A percentile compares a stretch with the other conserved stretches of the same genome.
phyloP scores from a whole-genome alignment of 805 yeast genomes.

The Myxozyma vanderwaltii region DNA sequence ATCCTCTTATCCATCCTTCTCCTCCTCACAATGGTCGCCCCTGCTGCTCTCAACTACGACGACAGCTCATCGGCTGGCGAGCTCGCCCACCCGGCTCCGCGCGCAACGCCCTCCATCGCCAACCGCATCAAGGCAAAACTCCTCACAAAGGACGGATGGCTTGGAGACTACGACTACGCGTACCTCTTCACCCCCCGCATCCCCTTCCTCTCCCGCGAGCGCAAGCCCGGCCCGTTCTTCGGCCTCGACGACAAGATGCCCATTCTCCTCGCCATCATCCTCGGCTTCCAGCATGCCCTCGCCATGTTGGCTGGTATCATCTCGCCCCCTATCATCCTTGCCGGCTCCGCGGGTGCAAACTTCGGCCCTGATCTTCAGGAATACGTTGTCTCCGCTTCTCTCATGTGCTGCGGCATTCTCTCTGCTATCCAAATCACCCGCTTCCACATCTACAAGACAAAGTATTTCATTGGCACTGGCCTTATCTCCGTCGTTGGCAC shows the following conservation, averaged over 20 bases:
- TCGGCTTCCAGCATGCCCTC: constrained; percentile 85
- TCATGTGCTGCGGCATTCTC: constrained; percentile 70
- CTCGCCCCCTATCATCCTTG: constrained; percentile 77
- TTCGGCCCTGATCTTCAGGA: constrained; percentile 54
- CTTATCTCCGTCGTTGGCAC: constrained; percentile 88
- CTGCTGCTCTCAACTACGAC: constrained; percentile 23
- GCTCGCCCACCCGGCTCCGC: constrained; percentile 15
- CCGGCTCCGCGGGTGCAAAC: constrained; percentile 56
- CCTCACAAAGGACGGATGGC: constrained; percentile 56
- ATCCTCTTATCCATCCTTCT: neutral
- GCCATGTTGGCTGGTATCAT: constrained; percentile 93
- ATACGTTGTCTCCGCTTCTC: constrained; percentile 68
- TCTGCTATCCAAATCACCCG: constrained; percentile 79
- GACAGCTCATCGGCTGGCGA: constrained; percentile 15
- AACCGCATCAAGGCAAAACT: constrained; percentile 1
- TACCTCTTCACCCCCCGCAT: constrained; percentile 77
- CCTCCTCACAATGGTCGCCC: constrained; percentile 10
- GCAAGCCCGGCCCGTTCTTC: constrained; percentile 72
- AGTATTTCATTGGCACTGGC: constrained; percentile 84
- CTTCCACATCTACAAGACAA: constrained; percentile 71
- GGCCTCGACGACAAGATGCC: constrained; percentile 82
- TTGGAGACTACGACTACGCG: constrained; percentile 87
- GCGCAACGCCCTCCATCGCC: constrained; percentile 9
- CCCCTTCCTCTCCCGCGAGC: constrained; percentile 59
- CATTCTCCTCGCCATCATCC: constrained; percentile 66